These are phyloP conservation scores for Thuja plicata DNA, from an alignment of 83 land plant species.

Conservation along the genomic window DNA sequence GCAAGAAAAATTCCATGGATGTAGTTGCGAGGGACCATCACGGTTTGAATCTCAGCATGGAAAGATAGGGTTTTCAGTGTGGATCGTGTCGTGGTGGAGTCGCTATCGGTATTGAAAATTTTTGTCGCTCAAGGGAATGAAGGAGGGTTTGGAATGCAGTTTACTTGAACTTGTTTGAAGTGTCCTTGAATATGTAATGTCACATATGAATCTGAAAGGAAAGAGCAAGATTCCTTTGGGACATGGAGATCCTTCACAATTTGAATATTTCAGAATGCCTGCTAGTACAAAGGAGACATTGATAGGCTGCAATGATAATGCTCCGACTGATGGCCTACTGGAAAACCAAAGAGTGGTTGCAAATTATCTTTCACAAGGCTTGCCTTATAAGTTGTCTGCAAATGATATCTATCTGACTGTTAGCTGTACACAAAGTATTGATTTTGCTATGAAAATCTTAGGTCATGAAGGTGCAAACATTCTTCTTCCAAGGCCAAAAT, in stretches of 20 bases:
- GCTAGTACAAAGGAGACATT: slow-evolving; percentile 45
- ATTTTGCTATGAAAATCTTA: slow-evolving; percentile 50
- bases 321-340: slow-evolving; percentile 66
- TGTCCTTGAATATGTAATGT: background rate
- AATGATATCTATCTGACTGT: slow-evolving; percentile 75
- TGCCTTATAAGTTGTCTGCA: slow-evolving; percentile 34
- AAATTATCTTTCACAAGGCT: too few species aligned
- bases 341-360: slow-evolving; percentile 60
- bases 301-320: slow-evolving; percentile 65
- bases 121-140: too few species aligned
- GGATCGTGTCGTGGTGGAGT: too few species aligned
- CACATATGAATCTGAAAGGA: background rate
- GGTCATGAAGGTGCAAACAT: slow-evolving; percentile 67
- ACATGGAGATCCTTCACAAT: slow-evolving; percentile 77
- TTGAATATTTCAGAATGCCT: slow-evolving; percentile 47
- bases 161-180: too few species aligned
- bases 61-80: too few species aligned
- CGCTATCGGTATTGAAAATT: too few species aligned
- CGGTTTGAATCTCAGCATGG: too few species aligned
- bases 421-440: slow-evolving; percentile 89
- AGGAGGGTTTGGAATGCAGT: too few species aligned
- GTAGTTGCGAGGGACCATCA: too few species aligned
- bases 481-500: slow-evolving; percentile 86
- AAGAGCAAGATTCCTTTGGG: slow-evolving; percentile 57
- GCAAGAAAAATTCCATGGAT: too few species aligned